These are phyloP conservation scores for Sambucus nigra DNA, from an alignment of 129 eudicot species.

Conservation along the genomic window DNA sequence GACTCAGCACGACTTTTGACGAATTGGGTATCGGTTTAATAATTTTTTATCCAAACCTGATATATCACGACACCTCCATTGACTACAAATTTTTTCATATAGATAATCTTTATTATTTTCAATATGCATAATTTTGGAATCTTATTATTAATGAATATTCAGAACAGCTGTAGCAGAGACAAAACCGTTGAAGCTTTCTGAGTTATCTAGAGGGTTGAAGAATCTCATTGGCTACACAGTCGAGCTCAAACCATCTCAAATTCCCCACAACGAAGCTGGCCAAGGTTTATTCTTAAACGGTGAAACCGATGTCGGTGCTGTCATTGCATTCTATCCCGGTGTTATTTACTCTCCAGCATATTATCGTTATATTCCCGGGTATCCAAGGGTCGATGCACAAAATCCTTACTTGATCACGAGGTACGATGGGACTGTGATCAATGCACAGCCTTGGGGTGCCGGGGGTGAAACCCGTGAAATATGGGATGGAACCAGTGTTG, in stretches of 20 bases:
- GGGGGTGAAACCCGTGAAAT: conserved; percentile 64
- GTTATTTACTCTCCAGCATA: conserved; percentile 85
- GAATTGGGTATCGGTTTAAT: too few relatives aligned
- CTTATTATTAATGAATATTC: conserved; percentile 37
- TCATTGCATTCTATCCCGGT: conserved; percentile 89
- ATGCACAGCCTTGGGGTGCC: conserved; percentile 88
- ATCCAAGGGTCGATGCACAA: conserved; percentile 70
- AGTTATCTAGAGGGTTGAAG: conserved; percentile 47
- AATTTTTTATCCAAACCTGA: too few relatives aligned
- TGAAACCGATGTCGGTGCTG: conserved; percentile 78
- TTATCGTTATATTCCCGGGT: conserved; percentile 90
- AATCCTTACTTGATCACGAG: conserved; percentile 83
- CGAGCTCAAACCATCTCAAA: conserved; percentile 63
- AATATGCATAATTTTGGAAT: too few relatives aligned
- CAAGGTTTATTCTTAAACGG: conserved; percentile 77
- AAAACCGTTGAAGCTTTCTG: conserved; percentile 49
- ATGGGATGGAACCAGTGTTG: conserved; percentile 49
- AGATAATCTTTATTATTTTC: too few relatives aligned
- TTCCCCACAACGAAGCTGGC: conserved; percentile 84
- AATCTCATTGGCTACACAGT: conserved; percentile 77
- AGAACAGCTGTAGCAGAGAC: conserved; percentile 59
- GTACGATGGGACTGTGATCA: conserved; percentile 83
- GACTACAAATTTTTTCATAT: too few relatives aligned
- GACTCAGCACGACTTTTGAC: too few relatives aligned
- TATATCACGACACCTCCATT: too few relatives aligned